Percentiles rank a stretch among this genome's conserved stretches.
These are phyloP conservation scores for Aspergillus transmontanensis DNA, from an alignment of 2,329 filamentous ascomycete species.

Conservation along the genomic window DNA sequence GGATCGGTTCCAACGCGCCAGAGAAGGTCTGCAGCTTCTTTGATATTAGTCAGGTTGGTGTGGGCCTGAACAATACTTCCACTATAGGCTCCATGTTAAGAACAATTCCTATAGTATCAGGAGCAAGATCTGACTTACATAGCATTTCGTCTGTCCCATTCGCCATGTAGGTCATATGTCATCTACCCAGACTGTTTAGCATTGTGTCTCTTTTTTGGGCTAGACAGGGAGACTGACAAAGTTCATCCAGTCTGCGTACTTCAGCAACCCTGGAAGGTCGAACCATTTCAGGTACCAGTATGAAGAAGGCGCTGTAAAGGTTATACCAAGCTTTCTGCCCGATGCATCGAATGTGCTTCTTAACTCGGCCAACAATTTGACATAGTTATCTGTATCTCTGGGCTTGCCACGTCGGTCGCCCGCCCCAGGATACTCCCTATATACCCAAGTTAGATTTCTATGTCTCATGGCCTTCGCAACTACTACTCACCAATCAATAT, in stretches of 20 bases:
- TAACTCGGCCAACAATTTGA: constrained; percentile 13
- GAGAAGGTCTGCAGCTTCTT: constrained; percentile 43
- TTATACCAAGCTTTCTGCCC: constrained; percentile 11
- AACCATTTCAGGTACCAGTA: constrained; percentile 35
- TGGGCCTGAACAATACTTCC: constrained; percentile 19
- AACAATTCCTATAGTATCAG: too few relatives aligned
- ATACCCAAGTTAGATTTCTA: too few relatives aligned
- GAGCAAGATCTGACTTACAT: constrained; percentile 2
- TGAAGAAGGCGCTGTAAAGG: constrained; percentile 20
- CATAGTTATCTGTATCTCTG: constrained; percentile 22
- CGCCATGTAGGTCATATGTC: constrained; percentile 23
- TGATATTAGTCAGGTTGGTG: constrained; percentile 27
- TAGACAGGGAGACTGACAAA: neutral
- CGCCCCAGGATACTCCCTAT: constrained; percentile 22
- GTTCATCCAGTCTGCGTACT: constrained; percentile 21
- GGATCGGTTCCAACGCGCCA: constrained; percentile 49
- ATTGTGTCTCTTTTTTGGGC: too few relatives aligned
- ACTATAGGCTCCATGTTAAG: too few relatives aligned
- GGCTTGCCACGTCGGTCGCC: constrained; percentile 17
- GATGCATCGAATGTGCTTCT: constrained; percentile 11
- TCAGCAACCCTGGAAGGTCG: constrained; percentile 23
- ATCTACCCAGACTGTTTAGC: constrained; percentile 4
- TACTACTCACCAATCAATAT: constrained; percentile 7
- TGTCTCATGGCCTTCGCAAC: too few relatives aligned
- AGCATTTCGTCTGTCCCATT: constrained; percentile 22